A percentile compares a stretch with the other conserved stretches of the same genome.
Evolutionary conservation across 306 rosid species (phyloP).

Genomic region (Gastrolobium bilobum): DNA sequence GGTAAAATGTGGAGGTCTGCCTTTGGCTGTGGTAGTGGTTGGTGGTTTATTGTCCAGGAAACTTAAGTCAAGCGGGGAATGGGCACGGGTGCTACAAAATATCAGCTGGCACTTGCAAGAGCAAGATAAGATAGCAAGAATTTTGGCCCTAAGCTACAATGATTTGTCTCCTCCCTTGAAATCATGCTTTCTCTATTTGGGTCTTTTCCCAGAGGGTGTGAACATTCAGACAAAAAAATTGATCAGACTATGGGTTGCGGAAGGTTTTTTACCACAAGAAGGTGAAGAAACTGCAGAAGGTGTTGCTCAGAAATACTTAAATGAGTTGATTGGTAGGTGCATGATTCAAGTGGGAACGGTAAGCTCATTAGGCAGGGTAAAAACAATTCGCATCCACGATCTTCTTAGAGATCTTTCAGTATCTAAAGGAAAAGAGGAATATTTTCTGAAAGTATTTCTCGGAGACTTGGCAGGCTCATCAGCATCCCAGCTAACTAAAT

Average conservation of each 20-base stretch:
- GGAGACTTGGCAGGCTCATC: slow-evolving; percentile 47
- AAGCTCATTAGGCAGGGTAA: slow-evolving; percentile 58
- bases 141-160: slow-evolving; percentile 58
- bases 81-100: slow-evolving; percentile 48
- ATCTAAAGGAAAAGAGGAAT: slow-evolving; percentile 53
- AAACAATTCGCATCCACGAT: slow-evolving; percentile 59
- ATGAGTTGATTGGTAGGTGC: slow-evolving; percentile 63
- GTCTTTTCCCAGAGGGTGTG: slow-evolving; percentile 54
- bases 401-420: slow-evolving; percentile 58
- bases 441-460: slow-evolving; percentile 46
- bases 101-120: slow-evolving; percentile 56
- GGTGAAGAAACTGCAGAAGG: slow-evolving; percentile 56
- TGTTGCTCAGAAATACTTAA: slow-evolving; percentile 54
- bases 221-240: slow-evolving; percentile 54
- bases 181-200: slow-evolving; percentile 60
- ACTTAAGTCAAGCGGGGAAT: slow-evolving; percentile 52
- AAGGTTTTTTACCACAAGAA: slow-evolving; percentile 59
- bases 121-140: slow-evolving; percentile 50
- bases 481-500: slow-evolving; percentile 41
- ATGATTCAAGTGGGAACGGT: slow-evolving; percentile 59
- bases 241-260: slow-evolving; percentile 59
- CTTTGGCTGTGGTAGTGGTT: slow-evolving; percentile 60
- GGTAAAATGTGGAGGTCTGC: slow-evolving; percentile 58
- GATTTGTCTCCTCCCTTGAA: slow-evolving; percentile 57
- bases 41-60: slow-evolving; percentile 62